Base-by-base conservation (phyloP, 495 filamentous ascomycete genomes). In the Penicillium arizonense region DNA sequence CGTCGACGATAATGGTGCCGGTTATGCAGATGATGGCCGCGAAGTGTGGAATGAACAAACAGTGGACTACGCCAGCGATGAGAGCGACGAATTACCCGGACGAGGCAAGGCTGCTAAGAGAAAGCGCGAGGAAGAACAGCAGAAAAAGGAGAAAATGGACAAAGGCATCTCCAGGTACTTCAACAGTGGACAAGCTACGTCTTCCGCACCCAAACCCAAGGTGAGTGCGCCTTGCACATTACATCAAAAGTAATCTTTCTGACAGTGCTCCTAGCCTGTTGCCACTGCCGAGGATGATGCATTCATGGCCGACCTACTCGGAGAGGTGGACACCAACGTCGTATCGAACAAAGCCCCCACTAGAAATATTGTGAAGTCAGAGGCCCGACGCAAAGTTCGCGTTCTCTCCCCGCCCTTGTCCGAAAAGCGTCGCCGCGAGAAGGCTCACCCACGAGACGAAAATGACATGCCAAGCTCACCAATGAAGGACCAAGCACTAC, bases 1-100 rank as follows among this genome's bases (percentile, higher is more conserved):
- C 49, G 89, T 98, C 47, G 90, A 95, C 70, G 89, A 94, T 71
- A 91, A 95, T 72, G 92, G 91, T 45, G 89, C 89, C 55, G 90
- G 91, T 23, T 98, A 98, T 65, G 93, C 88, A 45, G 94, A 98
- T 63, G 95, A 98, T 65, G 94, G 94, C 50, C 88, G 94, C 44
- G 94, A 98, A 66, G 94, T 96, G 40, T 98, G 94, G 95, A 90
- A 95, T 50, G 83, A 88, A 56, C 80, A 73, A 16, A 71, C 59
- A 11, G 66, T 52, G 10, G 59, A 69, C 36, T 86, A 89, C 59
- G 77, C 84, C 54, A 84, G 85, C 57, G 77, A 73, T 30, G 79
- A 77, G 6, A 90, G 89, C 57, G 90, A 87, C 16, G 88, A 87
- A 47, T 62, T 82, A 43, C 80, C 84, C 12, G 69, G 78, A 14